Evolutionary conservation across 192 early-diverging fungal genomes (phyloP).

Genomic region (Linderina pennispora): DNA sequence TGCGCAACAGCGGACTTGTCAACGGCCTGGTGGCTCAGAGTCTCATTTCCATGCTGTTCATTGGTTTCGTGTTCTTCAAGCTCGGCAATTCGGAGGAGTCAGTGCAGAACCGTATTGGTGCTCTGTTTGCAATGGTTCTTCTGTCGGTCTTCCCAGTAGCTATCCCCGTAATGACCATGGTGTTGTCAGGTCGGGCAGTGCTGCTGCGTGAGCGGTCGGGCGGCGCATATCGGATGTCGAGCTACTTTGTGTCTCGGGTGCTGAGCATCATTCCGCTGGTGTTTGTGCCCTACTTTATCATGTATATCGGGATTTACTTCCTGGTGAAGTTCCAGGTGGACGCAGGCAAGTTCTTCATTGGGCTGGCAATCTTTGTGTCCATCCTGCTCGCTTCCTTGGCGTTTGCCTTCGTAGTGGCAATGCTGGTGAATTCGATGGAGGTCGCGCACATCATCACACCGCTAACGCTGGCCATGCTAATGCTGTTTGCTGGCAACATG

Average conservation of each 20-base stretch:
- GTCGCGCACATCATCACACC: conserved; percentile 11
- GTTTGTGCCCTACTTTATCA: conserved; percentile 1
- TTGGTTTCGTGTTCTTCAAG: conserved; percentile 43
- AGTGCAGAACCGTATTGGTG: conserved; percentile 13
- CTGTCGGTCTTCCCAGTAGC: conserved; percentile 43
- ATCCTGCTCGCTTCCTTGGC: conserved; percentile 3
- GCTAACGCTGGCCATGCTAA: conserved; percentile 5
- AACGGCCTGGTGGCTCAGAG: conserved; percentile 4
- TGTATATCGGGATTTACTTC: conserved; percentile 6
- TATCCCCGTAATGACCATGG: conserved; percentile 22
- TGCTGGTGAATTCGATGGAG: conserved; percentile 2
- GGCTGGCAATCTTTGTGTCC: background rate
- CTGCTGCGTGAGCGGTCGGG: conserved; percentile 3
- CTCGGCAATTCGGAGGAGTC: conserved; percentile 5
- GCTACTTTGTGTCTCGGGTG: conserved; percentile 1
- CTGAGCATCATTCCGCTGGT: conserved; percentile 7
- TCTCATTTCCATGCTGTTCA: conserved; percentile 4
- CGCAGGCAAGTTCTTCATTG: conserved; percentile 6
- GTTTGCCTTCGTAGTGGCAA: conserved; percentile 5
- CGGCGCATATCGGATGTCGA: conserved; percentile 5
- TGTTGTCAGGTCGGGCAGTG: conserved; percentile 2
- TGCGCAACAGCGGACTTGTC: conserved; percentile 5
- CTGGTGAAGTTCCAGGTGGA: conserved; percentile 3
- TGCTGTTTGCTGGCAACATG: conserved; percentile 17
- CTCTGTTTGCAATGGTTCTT: conserved; percentile 14